phyloP scores from a whole-genome alignment of 2,329 filamentous ascomycete species.

The Exserohilum rostratum region DNA sequence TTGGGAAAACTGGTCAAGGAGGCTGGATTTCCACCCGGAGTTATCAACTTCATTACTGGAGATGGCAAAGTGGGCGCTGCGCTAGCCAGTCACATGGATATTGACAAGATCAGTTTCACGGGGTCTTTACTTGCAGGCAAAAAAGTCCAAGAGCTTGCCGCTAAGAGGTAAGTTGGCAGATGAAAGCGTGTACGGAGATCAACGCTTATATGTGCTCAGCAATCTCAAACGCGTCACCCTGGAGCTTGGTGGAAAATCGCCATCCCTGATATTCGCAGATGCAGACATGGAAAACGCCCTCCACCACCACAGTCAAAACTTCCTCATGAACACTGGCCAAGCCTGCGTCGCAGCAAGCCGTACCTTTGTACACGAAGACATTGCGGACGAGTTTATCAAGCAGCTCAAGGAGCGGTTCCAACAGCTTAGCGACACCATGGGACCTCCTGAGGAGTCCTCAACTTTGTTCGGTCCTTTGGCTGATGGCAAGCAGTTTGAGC shows the following conservation, averaged over 20 bases:
- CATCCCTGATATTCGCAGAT: slow-evolving; percentile 54
- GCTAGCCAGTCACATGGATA: slow-evolving; percentile 49
- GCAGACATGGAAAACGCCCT: slow-evolving; percentile 55
- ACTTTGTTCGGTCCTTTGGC: slow-evolving; percentile 36
- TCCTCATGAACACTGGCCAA: slow-evolving; percentile 62
- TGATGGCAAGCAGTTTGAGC: slow-evolving; percentile 37
- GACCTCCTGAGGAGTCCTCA: slow-evolving; percentile 23
- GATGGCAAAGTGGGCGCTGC: slow-evolving; percentile 43
- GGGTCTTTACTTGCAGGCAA: slow-evolving; percentile 47
- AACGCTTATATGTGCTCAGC: slow-evolving; percentile 36
- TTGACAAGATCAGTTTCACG: slow-evolving; percentile 53
- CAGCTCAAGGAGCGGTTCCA: slow-evolving; percentile 36
- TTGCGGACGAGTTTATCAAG: slow-evolving; percentile 37
- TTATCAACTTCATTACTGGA: slow-evolving; percentile 46
- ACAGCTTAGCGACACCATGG: slow-evolving; percentile 20
- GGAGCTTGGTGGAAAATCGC: slow-evolving; percentile 56
- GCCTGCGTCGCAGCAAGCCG: slow-evolving; percentile 64
- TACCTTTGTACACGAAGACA: slow-evolving; percentile 47
- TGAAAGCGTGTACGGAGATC: not conserved
- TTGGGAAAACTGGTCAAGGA: slow-evolving; percentile 39
- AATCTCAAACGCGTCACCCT: slow-evolving; percentile 56
- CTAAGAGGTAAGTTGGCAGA: slow-evolving; percentile 12
- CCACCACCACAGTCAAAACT: slow-evolving; percentile 26
- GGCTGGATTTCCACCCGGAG: slow-evolving; percentile 48
- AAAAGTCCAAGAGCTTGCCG: slow-evolving; percentile 46